Percentiles rank a stretch among this genome's conserved stretches.
These are phyloP conservation scores for Cryphonectria nitschkei DNA, from an alignment of 2,329 filamentous ascomycete genomes.

Conservation along the genomic window DNA sequence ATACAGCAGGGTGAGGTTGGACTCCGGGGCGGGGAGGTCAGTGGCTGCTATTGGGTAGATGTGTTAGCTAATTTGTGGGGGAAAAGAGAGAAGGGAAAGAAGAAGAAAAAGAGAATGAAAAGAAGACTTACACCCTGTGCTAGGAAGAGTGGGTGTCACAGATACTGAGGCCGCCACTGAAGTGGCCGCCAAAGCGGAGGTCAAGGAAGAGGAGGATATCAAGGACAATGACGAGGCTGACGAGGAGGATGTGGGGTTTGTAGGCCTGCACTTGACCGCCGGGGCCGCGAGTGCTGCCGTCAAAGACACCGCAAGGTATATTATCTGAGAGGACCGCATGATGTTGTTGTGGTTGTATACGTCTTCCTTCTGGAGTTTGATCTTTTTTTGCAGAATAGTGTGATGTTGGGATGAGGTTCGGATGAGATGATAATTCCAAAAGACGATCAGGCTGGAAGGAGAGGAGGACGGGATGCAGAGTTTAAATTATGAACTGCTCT, in stretches of 20 bases:
- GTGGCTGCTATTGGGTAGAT: constrained; percentile 35
- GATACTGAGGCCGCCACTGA: not conserved
- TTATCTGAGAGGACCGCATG: constrained; percentile 21
- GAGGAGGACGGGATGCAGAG: not conserved
- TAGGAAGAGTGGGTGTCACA: constrained; percentile 42
- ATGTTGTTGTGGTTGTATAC: not conserved
- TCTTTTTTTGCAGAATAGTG: not conserved
- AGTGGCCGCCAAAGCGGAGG: not conserved
- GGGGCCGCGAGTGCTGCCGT: constrained; percentile 26
- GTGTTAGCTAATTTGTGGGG: not conserved
- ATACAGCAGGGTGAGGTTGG: constrained; percentile 50
- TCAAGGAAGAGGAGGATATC: not conserved
- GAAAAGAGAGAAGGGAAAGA: not conserved
- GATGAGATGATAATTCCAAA: not conserved
- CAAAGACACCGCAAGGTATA: constrained; percentile 18
- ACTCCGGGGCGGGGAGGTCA: constrained; percentile 49
- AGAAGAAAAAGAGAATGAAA: not conserved
- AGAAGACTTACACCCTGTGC: constrained; percentile 41
- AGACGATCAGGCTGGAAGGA: not conserved
- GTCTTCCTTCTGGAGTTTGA: not conserved
- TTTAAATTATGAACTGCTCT: not conserved
- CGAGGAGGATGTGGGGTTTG: constrained; percentile 5
- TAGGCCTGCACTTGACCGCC: constrained; percentile 17
- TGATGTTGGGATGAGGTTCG: not conserved
- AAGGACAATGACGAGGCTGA: not conserved